Evolutionary conservation across 1,139 yeast genomes (phyloP).

Genomic region (Pichia norvegensis): DNA sequence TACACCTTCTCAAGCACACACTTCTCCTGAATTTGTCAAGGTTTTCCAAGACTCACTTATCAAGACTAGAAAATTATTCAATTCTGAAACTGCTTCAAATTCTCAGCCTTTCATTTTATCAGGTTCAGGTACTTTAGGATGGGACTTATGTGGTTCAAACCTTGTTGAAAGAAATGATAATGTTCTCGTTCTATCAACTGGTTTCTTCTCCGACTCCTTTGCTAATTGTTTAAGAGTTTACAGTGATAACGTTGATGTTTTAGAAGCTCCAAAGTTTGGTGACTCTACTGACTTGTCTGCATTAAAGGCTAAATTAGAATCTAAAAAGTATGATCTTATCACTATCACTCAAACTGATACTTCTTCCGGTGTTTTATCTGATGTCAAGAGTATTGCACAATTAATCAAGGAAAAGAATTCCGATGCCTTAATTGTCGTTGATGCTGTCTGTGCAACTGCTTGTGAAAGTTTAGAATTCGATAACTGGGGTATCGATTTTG

Average conservation of each 20-base stretch:
- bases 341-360: constrained; percentile 95
- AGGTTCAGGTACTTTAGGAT: constrained; percentile 92
- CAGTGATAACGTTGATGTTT: constrained; percentile 63
- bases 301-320: constrained; percentile 33
- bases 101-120: constrained; percentile 78
- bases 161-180: constrained; percentile 55
- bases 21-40: constrained; percentile 76
- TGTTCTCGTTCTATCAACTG: constrained; percentile 83
- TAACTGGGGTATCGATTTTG: constrained; percentile 85
- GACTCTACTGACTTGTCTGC: constrained; percentile 53
- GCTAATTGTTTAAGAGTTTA: constrained; percentile 71
- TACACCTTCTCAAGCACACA: constrained; percentile 82
- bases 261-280: constrained; percentile 58
- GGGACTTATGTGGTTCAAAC: constrained; percentile 86
- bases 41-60: constrained; percentile 64
- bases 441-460: constrained; percentile 91
- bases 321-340: constrained; percentile 47
- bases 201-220: constrained; percentile 82
- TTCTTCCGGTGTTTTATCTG: constrained; percentile 82
- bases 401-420: constrained; percentile 63
- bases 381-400: constrained; percentile 56
- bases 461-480: constrained; percentile 83
- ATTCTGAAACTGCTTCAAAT: constrained; percentile 46
- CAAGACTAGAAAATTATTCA: constrained; percentile 66
- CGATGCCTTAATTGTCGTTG: constrained; percentile 75